These are phyloP conservation scores for Aspergillus sp. DNA, from an alignment of 2,329 filamentous ascomycete species.

Conservation along the genomic window DNA sequence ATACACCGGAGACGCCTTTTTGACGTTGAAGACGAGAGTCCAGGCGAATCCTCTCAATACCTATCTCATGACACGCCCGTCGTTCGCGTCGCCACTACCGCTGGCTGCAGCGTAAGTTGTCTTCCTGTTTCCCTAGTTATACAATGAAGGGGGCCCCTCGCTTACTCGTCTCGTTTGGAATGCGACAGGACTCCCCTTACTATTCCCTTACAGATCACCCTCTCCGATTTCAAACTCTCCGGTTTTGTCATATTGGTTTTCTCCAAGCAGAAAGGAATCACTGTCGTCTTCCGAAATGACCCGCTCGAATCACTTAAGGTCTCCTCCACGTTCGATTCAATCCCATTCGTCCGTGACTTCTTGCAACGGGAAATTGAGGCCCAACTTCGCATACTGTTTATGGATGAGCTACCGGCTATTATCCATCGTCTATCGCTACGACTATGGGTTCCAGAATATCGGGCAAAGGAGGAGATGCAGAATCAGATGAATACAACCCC, in stretches of 20 bases:
- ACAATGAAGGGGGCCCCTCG: background rate
- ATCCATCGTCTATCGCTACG: conserved; percentile 87
- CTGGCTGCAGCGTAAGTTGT: conserved; percentile 64
- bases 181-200: conserved; percentile 65
- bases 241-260: conserved; percentile 98
- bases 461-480: conserved; percentile 57
- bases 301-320: conserved; percentile 96
- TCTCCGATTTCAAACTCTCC: conserved; percentile 91
- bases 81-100: conserved; percentile 87
- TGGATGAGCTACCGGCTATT: conserved; percentile 95
- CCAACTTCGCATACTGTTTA: conserved; percentile 86
- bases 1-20: conserved; percentile 88
- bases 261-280: conserved; percentile 93
- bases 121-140: background rate
- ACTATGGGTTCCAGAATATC: conserved; percentile 83
- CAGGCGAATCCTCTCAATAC: conserved; percentile 98
- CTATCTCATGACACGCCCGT: conserved; percentile 82
- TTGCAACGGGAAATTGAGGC: conserved; percentile 92
- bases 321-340: conserved; percentile 97
- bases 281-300: conserved; percentile 95
- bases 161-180: conserved; percentile 5
- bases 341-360: conserved; percentile 96
- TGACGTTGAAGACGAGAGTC: conserved; percentile 91
- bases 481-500: conserved; percentile 45
- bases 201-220: conserved; percentile 92